phyloP scores from a whole-genome alignment of 495 filamentous ascomycete species.

The Sporormia fimetaria region DNA sequence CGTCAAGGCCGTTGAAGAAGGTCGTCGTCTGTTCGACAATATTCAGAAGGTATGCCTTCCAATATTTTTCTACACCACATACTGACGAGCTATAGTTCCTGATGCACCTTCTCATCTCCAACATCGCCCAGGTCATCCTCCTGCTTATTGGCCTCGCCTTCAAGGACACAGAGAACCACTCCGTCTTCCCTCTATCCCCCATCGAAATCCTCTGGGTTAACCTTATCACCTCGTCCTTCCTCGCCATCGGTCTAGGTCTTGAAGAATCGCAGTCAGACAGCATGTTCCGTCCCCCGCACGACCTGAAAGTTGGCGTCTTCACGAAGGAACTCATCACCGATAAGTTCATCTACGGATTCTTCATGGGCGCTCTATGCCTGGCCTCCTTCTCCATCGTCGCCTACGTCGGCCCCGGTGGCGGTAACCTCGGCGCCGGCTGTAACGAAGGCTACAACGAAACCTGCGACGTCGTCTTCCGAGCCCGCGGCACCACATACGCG shows the following conservation, averaged over 20 bases:
- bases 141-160: conserved; percentile 63
- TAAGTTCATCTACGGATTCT: conserved; percentile 59
- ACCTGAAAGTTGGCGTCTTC: conserved; percentile 55
- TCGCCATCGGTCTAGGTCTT: conserved; percentile 59
- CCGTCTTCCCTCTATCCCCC: conserved; percentile 64
- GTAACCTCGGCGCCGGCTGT: conserved; percentile 52
- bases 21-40: conserved; percentile 64
- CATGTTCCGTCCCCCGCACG: conserved; percentile 61
- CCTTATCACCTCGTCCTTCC: conserved; percentile 63
- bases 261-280: conserved; percentile 54
- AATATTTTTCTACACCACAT: conserved; percentile 1
- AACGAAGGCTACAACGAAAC: conserved; percentile 45
- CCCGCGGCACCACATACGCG: conserved; percentile 62
- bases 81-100: conserved; percentile 45
- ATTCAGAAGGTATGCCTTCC: conserved; percentile 46
- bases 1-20: conserved; percentile 61
- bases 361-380: conserved; percentile 58
- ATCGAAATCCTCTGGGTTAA: conserved; percentile 71
- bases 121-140: conserved; percentile 64
- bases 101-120: conserved; percentile 59
- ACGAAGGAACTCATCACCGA: conserved; percentile 57
- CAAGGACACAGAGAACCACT: conserved; percentile 49
- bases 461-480: conserved; percentile 58
- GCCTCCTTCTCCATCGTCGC: conserved; percentile 57
- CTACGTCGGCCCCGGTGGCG: conserved; percentile 47